phyloP scores from a whole-genome alignment of 2,329 filamentous ascomycete species.

The Blastomyces silverae region DNA sequence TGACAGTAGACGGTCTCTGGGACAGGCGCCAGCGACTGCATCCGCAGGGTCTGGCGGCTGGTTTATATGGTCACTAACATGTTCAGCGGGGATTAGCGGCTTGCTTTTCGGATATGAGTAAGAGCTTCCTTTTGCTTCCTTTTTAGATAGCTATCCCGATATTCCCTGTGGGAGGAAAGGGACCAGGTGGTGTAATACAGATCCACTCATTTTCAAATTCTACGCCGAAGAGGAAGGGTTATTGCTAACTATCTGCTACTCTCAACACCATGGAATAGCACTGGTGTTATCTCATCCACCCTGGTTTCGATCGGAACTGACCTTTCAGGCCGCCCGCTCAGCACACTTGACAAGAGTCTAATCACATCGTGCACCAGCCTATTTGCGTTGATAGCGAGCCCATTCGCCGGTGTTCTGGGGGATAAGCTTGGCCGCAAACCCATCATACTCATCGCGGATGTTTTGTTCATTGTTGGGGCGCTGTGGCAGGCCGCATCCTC shows the following conservation, averaged over 20 bases:
- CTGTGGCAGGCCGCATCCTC: slow-evolving; percentile 38
- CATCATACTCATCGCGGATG: slow-evolving; percentile 44
- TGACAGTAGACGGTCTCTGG: not conserved
- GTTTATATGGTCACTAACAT: slow-evolving; percentile 52
- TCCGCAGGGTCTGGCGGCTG: slow-evolving; percentile 16
- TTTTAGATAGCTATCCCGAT: not conserved
- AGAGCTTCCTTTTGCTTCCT: slow-evolving; percentile 17
- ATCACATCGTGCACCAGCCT: slow-evolving; percentile 54
- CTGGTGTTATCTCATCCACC: slow-evolving; percentile 56
- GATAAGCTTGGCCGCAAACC: slow-evolving; percentile 44
- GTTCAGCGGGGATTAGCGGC: slow-evolving; percentile 53
- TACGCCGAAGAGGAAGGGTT: not conserved
- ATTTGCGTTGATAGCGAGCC: slow-evolving; percentile 52
- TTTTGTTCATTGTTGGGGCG: slow-evolving; percentile 42
- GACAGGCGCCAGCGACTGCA: not conserved
- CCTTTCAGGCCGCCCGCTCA: slow-evolving; percentile 45
- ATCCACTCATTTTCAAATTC: not conserved
- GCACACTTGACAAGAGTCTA: slow-evolving; percentile 52
- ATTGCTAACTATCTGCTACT: slow-evolving; percentile 19
- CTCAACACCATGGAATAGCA: slow-evolving; percentile 35
- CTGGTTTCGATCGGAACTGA: slow-evolving; percentile 51
- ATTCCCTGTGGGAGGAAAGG: not conserved
- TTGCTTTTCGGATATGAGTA: slow-evolving; percentile 58
- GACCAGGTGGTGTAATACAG: not conserved
- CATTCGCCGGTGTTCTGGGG: slow-evolving; percentile 48